Evolutionary conservation across 352 stramenopile genomes (phyloP).

Genomic region (Phytophthora citricola): DNA sequence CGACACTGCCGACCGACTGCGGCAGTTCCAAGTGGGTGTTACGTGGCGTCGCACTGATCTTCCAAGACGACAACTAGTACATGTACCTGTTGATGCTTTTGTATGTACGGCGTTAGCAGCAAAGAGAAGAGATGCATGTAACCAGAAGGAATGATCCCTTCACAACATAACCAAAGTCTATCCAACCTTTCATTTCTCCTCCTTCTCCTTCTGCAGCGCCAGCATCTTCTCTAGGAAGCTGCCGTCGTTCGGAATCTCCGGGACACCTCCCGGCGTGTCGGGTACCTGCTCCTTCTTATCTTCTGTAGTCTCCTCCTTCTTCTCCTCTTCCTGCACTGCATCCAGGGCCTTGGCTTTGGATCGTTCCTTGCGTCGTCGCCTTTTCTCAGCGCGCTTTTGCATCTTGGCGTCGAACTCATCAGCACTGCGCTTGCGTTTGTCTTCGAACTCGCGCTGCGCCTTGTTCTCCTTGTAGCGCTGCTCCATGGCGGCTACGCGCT

Average conservation of each 20-base stretch:
- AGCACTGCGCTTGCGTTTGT: constrained; percentile 65
- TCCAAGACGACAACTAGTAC: constrained; percentile 96
- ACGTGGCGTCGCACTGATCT: constrained; percentile 93
- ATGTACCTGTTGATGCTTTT: constrained; percentile 9
- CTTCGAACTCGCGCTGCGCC: constrained; percentile 71
- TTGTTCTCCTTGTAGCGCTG: constrained; percentile 73
- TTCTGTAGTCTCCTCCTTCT: constrained; percentile 34
- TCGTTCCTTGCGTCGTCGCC: constrained; percentile 75
- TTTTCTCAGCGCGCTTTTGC: constrained; percentile 81
- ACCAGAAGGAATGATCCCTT: constrained; percentile 4
- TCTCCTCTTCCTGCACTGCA: constrained; percentile 25
- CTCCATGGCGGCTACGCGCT: constrained; percentile 92
- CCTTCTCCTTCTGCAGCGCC: constrained; percentile 54
- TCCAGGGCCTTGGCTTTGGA: constrained; percentile 55
- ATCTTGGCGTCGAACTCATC: constrained; percentile 75
- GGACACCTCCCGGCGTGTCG: constrained; percentile 73
- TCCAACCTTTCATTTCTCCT: constrained; percentile 23
- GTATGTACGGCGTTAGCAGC: constrained; percentile 18
- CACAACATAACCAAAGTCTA: constrained; percentile 12
- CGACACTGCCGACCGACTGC: constrained; percentile 94
- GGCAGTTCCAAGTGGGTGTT: constrained; percentile 95
- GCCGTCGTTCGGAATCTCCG: constrained; percentile 83
- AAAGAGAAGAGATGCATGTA: constrained; percentile 18
- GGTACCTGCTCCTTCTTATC: constrained; percentile 33
- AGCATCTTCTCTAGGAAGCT: constrained; percentile 84